Percentiles rank a stretch among this genome's conserved stretches.
Conservation (phyloP, 345 rosid genomes). For the Firmiana major region DNA sequence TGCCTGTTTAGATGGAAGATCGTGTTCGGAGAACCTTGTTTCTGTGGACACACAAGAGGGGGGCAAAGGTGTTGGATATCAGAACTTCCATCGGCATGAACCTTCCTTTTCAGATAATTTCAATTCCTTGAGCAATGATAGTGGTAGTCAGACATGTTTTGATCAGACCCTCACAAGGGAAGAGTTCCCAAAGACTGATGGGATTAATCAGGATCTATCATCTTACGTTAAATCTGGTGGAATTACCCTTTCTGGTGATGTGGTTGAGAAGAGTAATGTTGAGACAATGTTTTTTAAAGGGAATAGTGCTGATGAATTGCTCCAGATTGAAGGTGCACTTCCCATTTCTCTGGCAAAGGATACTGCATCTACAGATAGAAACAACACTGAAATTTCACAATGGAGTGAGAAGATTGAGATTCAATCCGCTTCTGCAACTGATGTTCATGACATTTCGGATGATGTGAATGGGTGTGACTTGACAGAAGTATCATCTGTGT, state of each 20-base stretch:
- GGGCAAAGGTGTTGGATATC: slow-evolving; percentile 20
- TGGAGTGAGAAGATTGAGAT: slow-evolving; percentile 24
- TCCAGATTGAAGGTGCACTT: slow-evolving; percentile 29
- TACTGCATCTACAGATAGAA: slow-evolving; percentile 22
- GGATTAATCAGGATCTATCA: slow-evolving; percentile 29
- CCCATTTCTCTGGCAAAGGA: slow-evolving; percentile 31
- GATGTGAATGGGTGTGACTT: slow-evolving; percentile 25
- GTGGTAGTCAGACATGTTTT: slow-evolving; percentile 23
- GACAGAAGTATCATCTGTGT: slow-evolving; percentile 18
- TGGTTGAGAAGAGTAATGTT: slow-evolving; percentile 26
- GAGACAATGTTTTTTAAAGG: slow-evolving; percentile 24
- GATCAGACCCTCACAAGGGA: slow-evolving; percentile 25
- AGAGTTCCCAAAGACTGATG: slow-evolving; percentile 29
- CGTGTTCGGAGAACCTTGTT: slow-evolving; percentile 19
- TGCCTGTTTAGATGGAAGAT: slow-evolving; percentile 36
- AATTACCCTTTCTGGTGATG: slow-evolving; percentile 26
- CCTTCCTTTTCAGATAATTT: slow-evolving; percentile 30
- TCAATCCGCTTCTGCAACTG: slow-evolving; percentile 18
- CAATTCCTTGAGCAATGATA: slow-evolving; percentile 24
- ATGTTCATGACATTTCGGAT: slow-evolving; percentile 35
- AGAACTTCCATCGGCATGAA: slow-evolving; percentile 27
- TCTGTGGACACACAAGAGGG: slow-evolving; percentile 22
- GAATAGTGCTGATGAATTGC: slow-evolving; percentile 19
- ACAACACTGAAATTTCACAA: slow-evolving; percentile 15
- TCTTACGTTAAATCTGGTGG: slow-evolving; percentile 26